Evolutionary conservation across 768 basidiomycete genomes (phyloP).

Genomic region (Cystobasidium tubakii): DNA sequence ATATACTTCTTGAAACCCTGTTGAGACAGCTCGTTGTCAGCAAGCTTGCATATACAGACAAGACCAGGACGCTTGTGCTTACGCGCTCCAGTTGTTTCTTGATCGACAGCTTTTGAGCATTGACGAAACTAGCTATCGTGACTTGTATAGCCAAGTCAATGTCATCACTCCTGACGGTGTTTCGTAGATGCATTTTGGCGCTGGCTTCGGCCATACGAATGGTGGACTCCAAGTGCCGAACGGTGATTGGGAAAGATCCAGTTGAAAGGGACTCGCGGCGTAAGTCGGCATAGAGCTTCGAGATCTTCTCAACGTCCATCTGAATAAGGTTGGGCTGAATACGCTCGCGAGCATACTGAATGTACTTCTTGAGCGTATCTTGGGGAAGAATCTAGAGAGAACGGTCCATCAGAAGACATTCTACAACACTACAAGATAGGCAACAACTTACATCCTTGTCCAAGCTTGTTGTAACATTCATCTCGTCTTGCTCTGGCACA

Average conservation of each 20-base stretch:
- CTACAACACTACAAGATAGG: background rate
- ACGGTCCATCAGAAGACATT: background rate
- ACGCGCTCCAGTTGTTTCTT: constrained; percentile 96
- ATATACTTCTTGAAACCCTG: constrained; percentile 97
- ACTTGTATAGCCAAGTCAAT: constrained; percentile 96
- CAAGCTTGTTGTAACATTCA: constrained; percentile 78
- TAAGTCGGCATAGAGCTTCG: constrained; percentile 87
- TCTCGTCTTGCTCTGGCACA: constrained; percentile 69
- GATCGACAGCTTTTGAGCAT: constrained; percentile 93
- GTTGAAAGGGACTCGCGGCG: constrained; percentile 93
- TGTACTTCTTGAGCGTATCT: constrained; percentile 91
- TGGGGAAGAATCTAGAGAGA: constrained; percentile 79
- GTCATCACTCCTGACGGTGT: constrained; percentile 91
- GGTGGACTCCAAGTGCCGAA: constrained; percentile 96
- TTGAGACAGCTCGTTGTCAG: background rate
- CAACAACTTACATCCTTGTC: constrained; percentile 44
- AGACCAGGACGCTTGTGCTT: constrained; percentile 49
- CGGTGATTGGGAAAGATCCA: constrained; percentile 97
- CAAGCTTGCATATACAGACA: background rate
- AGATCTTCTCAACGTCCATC: constrained; percentile 89
- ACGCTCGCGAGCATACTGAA: constrained; percentile 95
- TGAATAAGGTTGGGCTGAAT: constrained; percentile 88
- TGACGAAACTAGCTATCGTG: constrained; percentile 89
- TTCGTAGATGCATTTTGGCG: constrained; percentile 94
- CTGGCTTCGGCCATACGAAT: constrained; percentile 98